A percentile compares a stretch with the other conserved stretches of the same genome.
Evolutionary conservation across 73 alveolate species (phyloP).

Genomic region (Symbiodinium natans): DNA sequence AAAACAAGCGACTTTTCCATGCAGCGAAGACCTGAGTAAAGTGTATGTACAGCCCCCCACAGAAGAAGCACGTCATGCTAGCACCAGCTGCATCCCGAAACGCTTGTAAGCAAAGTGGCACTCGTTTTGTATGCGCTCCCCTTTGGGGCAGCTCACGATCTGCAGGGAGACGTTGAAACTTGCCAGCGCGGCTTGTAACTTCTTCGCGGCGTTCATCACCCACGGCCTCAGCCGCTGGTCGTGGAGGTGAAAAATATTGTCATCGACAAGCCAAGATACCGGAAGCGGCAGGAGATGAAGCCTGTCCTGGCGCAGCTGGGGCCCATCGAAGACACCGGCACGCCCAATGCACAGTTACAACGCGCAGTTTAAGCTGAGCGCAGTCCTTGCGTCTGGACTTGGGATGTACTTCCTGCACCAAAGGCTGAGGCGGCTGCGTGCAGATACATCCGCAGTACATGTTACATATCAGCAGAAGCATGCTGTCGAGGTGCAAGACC

Average conservation of each 20-base stretch:
- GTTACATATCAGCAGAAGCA: too few relatives aligned
- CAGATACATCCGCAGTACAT: too few relatives aligned
- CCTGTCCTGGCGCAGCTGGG: neutral
- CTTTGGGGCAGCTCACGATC: too few relatives aligned
- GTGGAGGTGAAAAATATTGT: neutral
- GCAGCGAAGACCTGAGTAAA: neutral
- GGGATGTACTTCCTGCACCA: neutral
- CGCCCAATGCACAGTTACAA: neutral
- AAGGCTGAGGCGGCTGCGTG: too few relatives aligned
- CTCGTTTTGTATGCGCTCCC: too few relatives aligned
- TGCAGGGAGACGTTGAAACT: neutral
- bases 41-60: neutral
- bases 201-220: neutral
- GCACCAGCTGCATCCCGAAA: neutral
- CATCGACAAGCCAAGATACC: neutral
- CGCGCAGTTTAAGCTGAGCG: neutral
- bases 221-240: neutral
- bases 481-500: too few relatives aligned
- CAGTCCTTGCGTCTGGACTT: neutral
- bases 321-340: neutral
- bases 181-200: neutral
- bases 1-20: neutral
- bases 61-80: neutral
- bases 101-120: neutral
- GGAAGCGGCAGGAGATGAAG: neutral